Evolutionary conservation across 805 yeast species (phyloP), one percentile per base, ranked within the genome.

Genomic region (Starmerella lactis-condensi): DNA sequence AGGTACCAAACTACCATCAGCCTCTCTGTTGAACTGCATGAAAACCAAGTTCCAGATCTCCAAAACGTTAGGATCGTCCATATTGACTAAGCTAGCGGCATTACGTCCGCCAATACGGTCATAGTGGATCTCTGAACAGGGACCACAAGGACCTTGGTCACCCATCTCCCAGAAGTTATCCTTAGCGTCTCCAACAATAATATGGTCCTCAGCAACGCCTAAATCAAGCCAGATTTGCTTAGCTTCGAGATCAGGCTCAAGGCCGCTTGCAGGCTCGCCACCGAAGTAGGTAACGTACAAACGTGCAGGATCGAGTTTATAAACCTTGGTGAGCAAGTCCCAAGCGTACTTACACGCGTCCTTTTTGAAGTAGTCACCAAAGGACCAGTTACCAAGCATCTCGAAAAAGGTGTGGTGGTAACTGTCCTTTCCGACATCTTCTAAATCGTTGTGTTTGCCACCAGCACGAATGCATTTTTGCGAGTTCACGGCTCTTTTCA

Each of bases 161-260:
- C 99, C 99, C 99, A 89, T 89, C 63, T 89, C 99, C 99, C 99
- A 89, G 58, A 89, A 89, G 60, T 89, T 89, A 55, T 89, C 99
- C 51, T 72, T 62, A 32, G 73, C 77, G 44, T 72, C 61, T 35
- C 99, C 99, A 14, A 94, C 93, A 43, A 89, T 62, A 45, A 89
- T 85, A 53, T 82, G 96, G 52, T 74, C 83, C 44, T 79, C 93
- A 21, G 73, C 65, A 34, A 85, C 91, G 46, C 99, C 99, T 25
- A 75, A 76, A 23, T 64, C 69, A 40, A 62, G 60, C 99, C 99
- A 89, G 40, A 69, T 60, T 47, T 75, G 61, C 54, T 77, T 77
- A 33, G 96, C 94, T 58, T 89, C 98, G 38, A 77, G 61, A 64
- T 89, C 99, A 13, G 98, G 85, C 48, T 72, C 79, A 41, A 91